Percentiles rank a stretch among this genome's conserved stretches.
Evolutionary conservation across 176 grass and related monocot genomes (phyloP).

Genomic region (Rhynchospora pubera): DNA sequence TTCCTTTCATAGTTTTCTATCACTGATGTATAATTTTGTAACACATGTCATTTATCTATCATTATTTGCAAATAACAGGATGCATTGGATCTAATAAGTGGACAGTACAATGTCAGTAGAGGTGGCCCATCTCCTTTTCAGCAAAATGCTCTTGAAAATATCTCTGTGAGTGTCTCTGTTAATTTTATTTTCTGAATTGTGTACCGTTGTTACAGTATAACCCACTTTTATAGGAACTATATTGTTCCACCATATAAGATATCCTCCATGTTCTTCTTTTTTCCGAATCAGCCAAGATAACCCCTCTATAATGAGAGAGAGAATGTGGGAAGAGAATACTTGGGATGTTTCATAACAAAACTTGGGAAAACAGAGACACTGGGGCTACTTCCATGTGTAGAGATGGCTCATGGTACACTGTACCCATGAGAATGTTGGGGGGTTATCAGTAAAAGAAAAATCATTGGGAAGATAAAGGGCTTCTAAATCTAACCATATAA

Average conservation of each 20-base stretch:
- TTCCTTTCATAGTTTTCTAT: background rate
- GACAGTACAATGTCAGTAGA: slow-evolving; percentile 63
- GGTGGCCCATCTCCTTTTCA: slow-evolving; percentile 56
- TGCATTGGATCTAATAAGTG: slow-evolving; percentile 84
- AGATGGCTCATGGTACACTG: no score
- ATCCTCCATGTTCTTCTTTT: background rate
- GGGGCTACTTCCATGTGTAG: background rate
- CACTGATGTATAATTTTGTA: background rate
- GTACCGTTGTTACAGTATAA: background rate
- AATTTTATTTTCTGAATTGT: background rate
- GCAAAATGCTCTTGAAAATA: slow-evolving; percentile 58
- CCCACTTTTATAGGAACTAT: background rate
- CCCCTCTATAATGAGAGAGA: background rate
- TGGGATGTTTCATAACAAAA: background rate
- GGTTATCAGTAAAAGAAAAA: background rate
- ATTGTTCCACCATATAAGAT: background rate
- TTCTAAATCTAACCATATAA: background rate
- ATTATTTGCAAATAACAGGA: slow-evolving; percentile 51
- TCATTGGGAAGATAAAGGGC: background rate
- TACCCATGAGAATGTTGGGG: background rate
- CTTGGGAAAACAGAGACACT: background rate
- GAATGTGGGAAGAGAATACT: background rate
- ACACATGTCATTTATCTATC: slow-evolving; percentile 12
- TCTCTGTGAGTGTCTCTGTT: slow-evolving; percentile 45
- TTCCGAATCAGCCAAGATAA: background rate